Base-by-base conservation (phyloP, 805 yeast genomes). In the Metschnikowia cubensis region DNA sequence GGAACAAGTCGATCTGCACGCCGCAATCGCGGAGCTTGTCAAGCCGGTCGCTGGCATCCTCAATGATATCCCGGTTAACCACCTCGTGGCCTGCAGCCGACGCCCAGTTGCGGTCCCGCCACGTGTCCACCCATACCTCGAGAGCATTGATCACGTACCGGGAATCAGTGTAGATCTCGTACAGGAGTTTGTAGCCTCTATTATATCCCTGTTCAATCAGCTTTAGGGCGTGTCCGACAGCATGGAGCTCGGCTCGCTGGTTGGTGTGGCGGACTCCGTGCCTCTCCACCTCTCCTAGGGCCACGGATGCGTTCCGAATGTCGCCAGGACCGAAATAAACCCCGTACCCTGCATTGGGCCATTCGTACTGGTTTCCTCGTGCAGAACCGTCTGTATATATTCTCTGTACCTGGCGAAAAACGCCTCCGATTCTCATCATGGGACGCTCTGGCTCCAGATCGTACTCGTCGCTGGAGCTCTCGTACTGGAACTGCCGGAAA, bases 351-450 rank as follows among this genome's bases (percentile, higher is more conserved):
- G 85, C 83, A 11, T 56, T 53, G 2, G 57, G 50, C 7, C 57
- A 55, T 0, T 45, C 42, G 18, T 60, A 68, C 0, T 89, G 90
- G 58, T 85, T 85, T 4, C 79, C 76, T 8, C 83, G 68, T 0
- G 84, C 73, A 0, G 96, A 87, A 0, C 97, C 97, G 65, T 90
- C 97, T 18, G 89, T 84, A 59, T 79, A 90, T 0, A 89, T 71
- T 5, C 20, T 45, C 21, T 47, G 31, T 2, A 14, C 33, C n/a
- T 6, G 11, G n/a, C 7, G 11, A 7, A 4, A 8, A 6, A 21
- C 10, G 10, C 17, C 29, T 3, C 29, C n/a, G 11, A 20, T 17
- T n/a, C 29, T 11, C 10, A 4, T 29, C 29, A 14, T 10, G 21
- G 7, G 13, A 36, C 18, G 36, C 29, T 25, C 11, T 25, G 29